These are phyloP conservation scores for Saturnispora zaruensis DNA, from an alignment of 805 yeast species.

Conservation along the genomic window DNA sequence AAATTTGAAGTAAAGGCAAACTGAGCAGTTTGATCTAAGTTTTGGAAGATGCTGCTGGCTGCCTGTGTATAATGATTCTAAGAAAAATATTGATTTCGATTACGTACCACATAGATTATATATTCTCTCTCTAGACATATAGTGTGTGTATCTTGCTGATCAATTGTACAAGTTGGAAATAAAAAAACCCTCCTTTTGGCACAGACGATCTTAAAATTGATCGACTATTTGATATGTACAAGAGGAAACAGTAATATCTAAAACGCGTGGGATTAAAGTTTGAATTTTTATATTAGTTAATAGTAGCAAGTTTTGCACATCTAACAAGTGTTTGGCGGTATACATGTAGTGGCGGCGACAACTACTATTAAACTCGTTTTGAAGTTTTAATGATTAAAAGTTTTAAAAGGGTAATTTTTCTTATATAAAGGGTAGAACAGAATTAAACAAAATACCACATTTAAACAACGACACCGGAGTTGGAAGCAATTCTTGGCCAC, in stretches of 20 bases:
- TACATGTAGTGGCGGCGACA: too few species aligned
- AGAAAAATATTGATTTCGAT: neutral
- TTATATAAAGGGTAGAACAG: slow-evolving; percentile 13
- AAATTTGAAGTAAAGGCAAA: neutral
- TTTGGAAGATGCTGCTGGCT: neutral
- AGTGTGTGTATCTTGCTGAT: neutral
- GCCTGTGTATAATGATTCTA: too few species aligned
- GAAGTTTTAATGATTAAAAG: neutral
- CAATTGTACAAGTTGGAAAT: neutral
- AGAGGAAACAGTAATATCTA: neutral
- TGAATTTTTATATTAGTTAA: too few species aligned
- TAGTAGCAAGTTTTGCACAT: too few species aligned
- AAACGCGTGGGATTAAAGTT: neutral
- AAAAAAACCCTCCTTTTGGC: neutral
- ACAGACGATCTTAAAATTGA: neutral
- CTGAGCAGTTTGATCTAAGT: neutral
- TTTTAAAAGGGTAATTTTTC: neutral
- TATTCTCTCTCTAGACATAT: neutral
- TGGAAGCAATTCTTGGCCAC: slow-evolving; percentile 99
- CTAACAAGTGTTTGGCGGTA: neutral
- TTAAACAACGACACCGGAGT: slow-evolving; percentile 99
- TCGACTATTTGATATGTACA: neutral
- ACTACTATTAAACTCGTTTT: too few species aligned
- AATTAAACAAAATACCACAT: slow-evolving; percentile 11
- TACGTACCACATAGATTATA: neutral